A percentile compares a stretch with the other conserved stretches of the same genome.
Conservation (phyloP, 805 yeast genomes). For the Cyberlindnera mrakii region DNA sequence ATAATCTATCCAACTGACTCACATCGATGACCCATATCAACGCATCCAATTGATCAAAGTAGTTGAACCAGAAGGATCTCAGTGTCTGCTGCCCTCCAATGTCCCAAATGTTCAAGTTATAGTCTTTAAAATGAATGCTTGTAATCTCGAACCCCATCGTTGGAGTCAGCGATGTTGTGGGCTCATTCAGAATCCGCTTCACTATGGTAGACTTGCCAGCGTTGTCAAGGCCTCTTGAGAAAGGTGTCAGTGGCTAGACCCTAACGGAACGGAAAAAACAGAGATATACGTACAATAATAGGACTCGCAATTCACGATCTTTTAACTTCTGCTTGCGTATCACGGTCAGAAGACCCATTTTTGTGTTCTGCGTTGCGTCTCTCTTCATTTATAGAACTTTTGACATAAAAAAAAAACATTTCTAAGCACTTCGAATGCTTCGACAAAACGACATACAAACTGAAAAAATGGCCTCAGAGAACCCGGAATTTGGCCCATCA, state of each 20-base stretch:
- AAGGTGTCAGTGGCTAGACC: background rate
- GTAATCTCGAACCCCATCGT: conserved; percentile 87
- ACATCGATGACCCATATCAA: conserved; percentile 86
- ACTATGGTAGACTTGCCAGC: conserved; percentile 89
- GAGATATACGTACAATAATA: conserved; percentile 38
- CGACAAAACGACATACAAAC: too few relatives aligned
- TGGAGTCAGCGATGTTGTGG: conserved; percentile 59
- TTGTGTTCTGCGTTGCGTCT: background rate
- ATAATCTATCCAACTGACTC: conserved; percentile 48
- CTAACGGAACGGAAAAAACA: background rate
- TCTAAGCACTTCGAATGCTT: too few relatives aligned
- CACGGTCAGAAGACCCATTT: conserved; percentile 77
- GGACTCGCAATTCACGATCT: conserved; percentile 68
- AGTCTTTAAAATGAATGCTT: conserved; percentile 38
- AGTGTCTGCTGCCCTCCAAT: conserved; percentile 86
- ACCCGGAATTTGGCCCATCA: conserved; percentile 45
- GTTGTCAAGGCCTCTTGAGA: conserved; percentile 65
- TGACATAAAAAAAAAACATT: too few relatives aligned
- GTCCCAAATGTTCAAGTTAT: conserved; percentile 65
- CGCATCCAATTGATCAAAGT: conserved; percentile 63
- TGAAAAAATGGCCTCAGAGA: conserved; percentile 1
- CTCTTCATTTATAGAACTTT: background rate
- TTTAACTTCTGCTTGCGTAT: conserved; percentile 78
- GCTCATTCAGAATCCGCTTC: conserved; percentile 44
- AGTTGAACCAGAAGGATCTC: conserved; percentile 89